Conservation (phyloP, 2,329 filamentous ascomycete species). For the Lecanicillium sp. region DNA sequence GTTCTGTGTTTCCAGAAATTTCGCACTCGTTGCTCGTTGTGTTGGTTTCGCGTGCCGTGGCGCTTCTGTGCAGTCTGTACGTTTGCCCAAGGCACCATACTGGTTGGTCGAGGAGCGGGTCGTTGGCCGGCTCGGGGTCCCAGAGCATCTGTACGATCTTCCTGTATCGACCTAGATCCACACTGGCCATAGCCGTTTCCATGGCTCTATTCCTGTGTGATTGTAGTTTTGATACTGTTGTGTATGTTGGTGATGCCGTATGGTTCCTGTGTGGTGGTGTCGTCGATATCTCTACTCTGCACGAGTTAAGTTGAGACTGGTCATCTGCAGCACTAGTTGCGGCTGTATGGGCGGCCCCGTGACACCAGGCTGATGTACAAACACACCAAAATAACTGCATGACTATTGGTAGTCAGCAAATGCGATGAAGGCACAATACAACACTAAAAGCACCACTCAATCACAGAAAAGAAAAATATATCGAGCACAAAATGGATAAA, state of each 20-base stretch:
- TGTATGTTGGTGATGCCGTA: not conserved
- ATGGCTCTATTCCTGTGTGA: constrained; percentile 20
- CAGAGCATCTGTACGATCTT: constrained; percentile 87
- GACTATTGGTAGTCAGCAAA: too few species aligned
- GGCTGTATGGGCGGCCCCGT: not conserved
- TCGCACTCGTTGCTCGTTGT: constrained; percentile 20
- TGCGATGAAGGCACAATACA: too few species aligned
- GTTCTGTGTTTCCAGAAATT: not conserved
- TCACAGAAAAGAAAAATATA: too few species aligned
- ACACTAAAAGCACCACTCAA: not conserved
- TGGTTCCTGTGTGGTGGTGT: not conserved
- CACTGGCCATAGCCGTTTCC: constrained; percentile 42
- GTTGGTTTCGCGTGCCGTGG: constrained; percentile 9
- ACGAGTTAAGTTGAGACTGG: too few species aligned
- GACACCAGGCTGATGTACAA: not conserved
- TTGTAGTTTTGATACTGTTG: not conserved
- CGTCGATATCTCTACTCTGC: not conserved
- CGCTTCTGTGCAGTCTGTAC: constrained; percentile 36
- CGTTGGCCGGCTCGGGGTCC: constrained; percentile 83
- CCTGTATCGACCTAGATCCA: constrained; percentile 70
- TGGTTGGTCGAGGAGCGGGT: constrained; percentile 57
- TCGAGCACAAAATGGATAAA: too few species aligned
- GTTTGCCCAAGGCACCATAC: constrained; percentile 74
- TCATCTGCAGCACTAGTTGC: not conserved
- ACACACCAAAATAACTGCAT: too few species aligned